Base-by-base conservation (phyloP, 108 stramenopile genomes). In the Cyclotella baltica region DNA sequence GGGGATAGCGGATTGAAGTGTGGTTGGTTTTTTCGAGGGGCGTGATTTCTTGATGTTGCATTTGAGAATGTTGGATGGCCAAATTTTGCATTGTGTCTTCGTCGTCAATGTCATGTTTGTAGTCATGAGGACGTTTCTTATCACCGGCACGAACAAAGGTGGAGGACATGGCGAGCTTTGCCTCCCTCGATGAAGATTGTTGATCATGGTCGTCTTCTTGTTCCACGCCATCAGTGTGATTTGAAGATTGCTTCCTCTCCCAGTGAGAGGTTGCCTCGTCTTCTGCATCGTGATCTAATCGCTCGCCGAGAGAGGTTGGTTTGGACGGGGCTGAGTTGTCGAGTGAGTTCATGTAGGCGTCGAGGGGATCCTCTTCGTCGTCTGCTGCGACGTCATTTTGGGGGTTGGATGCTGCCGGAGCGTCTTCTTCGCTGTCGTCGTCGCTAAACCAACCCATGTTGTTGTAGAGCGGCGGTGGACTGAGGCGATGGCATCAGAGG, bases 241-340 rank as follows among this genome's bases (percentile, higher is more conserved):
- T 22, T 11, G 38, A 16, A 1, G 64, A 11, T 1, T 40, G 10
- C 18, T 40, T 43, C 13, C 29, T 22, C 27, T 65, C 38, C 43
- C 91, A 95, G 62, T 95, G 94, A 43, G 83, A 80, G 5, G 90
- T 91, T n/a, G 90, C 94, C 68, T 93, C 92, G 9, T 96, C 92
- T 77, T 92, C 92, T 48, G 87, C 89, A n/a, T 89, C 88, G 18
- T 92, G 77, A 70, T 93, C 92, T 46, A 93, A 61, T 38, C 94
- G 78, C 33, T 70, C 84, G 1, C 82, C 82, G 65, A 31, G 4
- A 8, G 27, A 4, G 16, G 69, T 36, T 30, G 46, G 40, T 53
- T 63, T 37, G 11, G 34, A 25, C 1, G 70, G 20, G n/a, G 25
- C 43, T 16, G 59, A 52, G 16, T 37, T n/a, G 43, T 19, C 52